A percentile compares a stretch with the other conserved stretches of the same genome.
Evolutionary conservation across 2,329 filamentous ascomycete genomes (phyloP).

Genomic region (Stenocarpella maydis): DNA sequence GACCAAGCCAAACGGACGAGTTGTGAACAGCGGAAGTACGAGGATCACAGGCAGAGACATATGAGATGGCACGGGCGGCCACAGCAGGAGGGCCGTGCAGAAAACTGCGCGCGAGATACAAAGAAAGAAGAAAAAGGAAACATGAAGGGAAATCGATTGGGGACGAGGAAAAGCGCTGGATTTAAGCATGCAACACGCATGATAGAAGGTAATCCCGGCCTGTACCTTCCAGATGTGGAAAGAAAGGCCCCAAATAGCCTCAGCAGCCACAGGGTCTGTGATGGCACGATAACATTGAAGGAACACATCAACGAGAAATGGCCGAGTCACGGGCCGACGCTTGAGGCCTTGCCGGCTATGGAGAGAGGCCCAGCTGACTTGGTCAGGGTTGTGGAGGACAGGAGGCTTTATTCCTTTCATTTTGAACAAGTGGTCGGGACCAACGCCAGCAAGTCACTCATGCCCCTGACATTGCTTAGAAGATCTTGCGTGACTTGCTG

Average conservation of each 20-base stretch:
- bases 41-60: background rate
- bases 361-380: background rate
- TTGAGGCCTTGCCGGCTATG: background rate
- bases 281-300: background rate
- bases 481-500: no score
- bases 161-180: background rate
- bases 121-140: background rate
- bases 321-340: background rate
- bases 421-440: background rate
- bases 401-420: background rate
- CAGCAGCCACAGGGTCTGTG: no score
- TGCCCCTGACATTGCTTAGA: background rate
- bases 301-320: background rate
- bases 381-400: background rate
- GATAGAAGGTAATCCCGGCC: background rate
- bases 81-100: background rate
- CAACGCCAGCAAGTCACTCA: background rate
- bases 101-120: background rate
- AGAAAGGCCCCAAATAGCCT: no score
- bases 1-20: background rate
- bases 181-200: background rate
- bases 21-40: no score
- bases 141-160: no score
- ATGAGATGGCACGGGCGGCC: no score
- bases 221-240: background rate